Evolutionary conservation across 2,329 filamentous ascomycete species (phyloP), one percentile per base, ranked within the genome.

Genomic region (Claviceps lovelessii): DNA sequence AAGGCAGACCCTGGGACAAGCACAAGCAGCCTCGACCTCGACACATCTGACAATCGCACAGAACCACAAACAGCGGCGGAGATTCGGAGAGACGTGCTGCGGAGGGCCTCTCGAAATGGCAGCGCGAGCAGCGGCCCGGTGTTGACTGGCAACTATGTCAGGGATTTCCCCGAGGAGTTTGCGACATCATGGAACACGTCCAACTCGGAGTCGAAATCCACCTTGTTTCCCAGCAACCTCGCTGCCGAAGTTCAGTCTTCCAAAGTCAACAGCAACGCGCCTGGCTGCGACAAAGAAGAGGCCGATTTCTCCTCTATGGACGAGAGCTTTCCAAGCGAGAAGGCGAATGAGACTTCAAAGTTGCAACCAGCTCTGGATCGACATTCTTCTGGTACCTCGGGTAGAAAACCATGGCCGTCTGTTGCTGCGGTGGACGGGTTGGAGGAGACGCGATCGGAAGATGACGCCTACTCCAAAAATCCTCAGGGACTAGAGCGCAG

Each of bases 101-200:
- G 59, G 42, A 62, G 65, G 56, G 64, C 62, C 17, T 52, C 56
- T 7, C 57, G 64, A 45, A 58, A 54, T 47, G 23, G 23, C 23
- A 23, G 23, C 23, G 23, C 23, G 23, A 62, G 60, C 23, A 56
- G 62, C 53, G 51, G 53, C 35, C 39, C 23, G 33, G 31, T 56
- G 10, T 55, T 78, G 51, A 76, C 73, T 9, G 76, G 76, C 4
- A 76, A 74, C 58, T 78, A 72, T 57, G 64, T 66, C 9, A 72
- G 71, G 37, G 77, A 79, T 61, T 79, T 79, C 56, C 74, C 76
- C 0, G 75, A 79, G 56, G 76, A 79, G 4, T 78, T 76, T 54
- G 60, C 69, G 0, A 62, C 63, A 5, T 69, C 70, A 1, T 78
- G 76, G 76, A 66, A 63, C 45, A 59, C 56, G 7, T 50, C 60